These are phyloP conservation scores for Wickerhamomyces chaumierensis DNA, from an alignment of 805 yeast genomes.

Conservation along the genomic window DNA sequence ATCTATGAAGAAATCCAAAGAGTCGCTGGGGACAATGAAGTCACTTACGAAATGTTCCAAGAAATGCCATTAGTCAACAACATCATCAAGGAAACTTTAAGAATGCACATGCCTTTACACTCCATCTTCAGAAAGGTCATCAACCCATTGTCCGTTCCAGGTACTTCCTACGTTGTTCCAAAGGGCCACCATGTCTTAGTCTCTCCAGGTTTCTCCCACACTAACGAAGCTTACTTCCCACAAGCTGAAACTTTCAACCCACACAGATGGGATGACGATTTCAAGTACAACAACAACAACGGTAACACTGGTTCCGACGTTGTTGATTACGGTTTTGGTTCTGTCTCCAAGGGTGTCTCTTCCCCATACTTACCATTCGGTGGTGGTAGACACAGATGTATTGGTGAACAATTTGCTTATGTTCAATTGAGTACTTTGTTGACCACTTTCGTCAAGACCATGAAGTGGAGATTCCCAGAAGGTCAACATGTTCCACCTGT, in stretches of 20 bases:
- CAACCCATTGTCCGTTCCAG: conserved; percentile 69
- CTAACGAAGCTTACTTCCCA: conserved; percentile 69
- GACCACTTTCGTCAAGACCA: conserved; percentile 59
- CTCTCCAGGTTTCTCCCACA: conserved; percentile 87
- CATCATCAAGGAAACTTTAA: conserved; percentile 82
- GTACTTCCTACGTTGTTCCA: conserved; percentile 73
- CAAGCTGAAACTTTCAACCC: conserved; percentile 66
- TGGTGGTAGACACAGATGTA: conserved; percentile 99
- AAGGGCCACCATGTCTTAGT: conserved; percentile 82
- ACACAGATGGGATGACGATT: conserved; percentile 65
- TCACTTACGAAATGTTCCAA: conserved; percentile 75
- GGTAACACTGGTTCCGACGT: conserved; percentile 28
- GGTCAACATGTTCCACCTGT: conserved; percentile 50
- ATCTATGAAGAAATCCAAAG: conserved; percentile 62
- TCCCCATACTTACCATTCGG: conserved; percentile 97
- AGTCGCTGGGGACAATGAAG: conserved; percentile 48
- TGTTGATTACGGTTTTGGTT: conserved; percentile 95
- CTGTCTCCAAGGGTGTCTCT: conserved; percentile 88
- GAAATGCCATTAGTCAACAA: conserved; percentile 75
- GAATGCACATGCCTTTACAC: conserved; percentile 94
- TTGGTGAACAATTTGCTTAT: conserved; percentile 97
- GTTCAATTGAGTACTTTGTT: conserved; percentile 83
- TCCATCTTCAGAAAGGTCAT: conserved; percentile 89
- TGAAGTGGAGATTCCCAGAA: conserved; percentile 62
- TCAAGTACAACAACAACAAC: conserved; percentile 1